Evolutionary conservation across 306 rosid genomes (phyloP).

Genomic region (Calophaca sinica): DNA sequence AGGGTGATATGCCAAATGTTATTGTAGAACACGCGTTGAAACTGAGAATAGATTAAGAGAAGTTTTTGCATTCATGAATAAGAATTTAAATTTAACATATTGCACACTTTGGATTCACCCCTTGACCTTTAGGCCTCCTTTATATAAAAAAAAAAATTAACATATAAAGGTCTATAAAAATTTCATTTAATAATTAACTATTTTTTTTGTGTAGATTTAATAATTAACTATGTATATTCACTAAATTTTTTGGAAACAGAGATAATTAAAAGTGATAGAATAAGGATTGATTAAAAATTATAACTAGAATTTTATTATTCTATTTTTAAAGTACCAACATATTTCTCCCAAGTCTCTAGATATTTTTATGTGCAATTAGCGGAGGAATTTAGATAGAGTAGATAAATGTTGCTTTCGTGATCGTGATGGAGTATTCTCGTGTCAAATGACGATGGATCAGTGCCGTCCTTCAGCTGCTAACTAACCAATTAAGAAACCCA

Average conservation of each 20-base stretch:
- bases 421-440: background rate
- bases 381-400: slow-evolving; percentile 29
- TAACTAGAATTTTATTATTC: background rate
- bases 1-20: too few species aligned
- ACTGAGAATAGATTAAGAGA: too few species aligned
- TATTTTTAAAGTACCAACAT: background rate
- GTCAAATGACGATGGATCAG: slow-evolving; percentile 22
- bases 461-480: background rate
- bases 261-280: background rate
- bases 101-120: too few species aligned
- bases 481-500: slow-evolving; percentile 12
- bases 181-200: too few species aligned
- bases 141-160: too few species aligned
- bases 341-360: background rate
- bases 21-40: too few species aligned
- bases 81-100: too few species aligned
- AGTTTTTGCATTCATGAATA: too few species aligned
- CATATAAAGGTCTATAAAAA: too few species aligned
- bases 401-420: background rate
- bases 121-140: too few species aligned
- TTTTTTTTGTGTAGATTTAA: too few species aligned
- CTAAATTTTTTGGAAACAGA: background rate
- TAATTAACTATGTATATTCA: too few species aligned
- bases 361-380: slow-evolving; percentile 9
- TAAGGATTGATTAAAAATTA: background rate